Conservation (phyloP, 106 monocot species). For the Apostasia ramifera region DNA sequence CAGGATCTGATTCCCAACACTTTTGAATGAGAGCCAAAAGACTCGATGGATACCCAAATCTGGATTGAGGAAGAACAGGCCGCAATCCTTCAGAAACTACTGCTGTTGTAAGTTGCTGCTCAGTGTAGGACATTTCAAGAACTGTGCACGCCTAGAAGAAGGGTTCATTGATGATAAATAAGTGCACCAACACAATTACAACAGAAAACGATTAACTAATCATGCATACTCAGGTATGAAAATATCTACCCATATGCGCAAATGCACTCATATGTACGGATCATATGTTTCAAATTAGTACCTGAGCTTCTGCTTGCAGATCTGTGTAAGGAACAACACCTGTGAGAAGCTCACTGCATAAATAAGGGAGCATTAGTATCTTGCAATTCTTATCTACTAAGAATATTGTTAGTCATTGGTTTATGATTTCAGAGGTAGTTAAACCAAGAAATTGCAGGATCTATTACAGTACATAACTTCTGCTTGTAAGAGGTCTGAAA, state of each 20-base stretch:
- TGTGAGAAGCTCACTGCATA: constrained; percentile 91
- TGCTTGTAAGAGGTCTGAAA: too few species aligned
- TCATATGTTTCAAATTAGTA: constrained; percentile 11
- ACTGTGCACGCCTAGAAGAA: constrained; percentile 88
- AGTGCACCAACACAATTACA: background rate
- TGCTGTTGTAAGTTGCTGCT: constrained; percentile 86
- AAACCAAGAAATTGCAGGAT: background rate
- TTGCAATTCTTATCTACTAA: too few species aligned
- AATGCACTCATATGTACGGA: background rate
- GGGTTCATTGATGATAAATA: background rate
- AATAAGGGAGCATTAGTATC: background rate
- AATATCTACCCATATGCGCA: background rate
- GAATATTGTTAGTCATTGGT: background rate
- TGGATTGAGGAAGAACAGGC: constrained; percentile 46
- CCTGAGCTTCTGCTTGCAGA: constrained; percentile 90
- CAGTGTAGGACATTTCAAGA: constrained; percentile 98
- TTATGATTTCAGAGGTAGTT: background rate
- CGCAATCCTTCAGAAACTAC: constrained; percentile 74
- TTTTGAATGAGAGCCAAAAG: constrained; percentile 60
- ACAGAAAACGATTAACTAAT: background rate
- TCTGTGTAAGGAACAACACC: constrained; percentile 99
- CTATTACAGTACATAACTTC: background rate
- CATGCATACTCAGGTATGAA: background rate
- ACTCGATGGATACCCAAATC: constrained; percentile 33
- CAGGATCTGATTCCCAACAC: constrained; percentile 76